These are phyloP conservation scores for Tolypocladium inflatum DNA, from an alignment of 2,329 filamentous ascomycete species.

Conservation along the genomic window DNA sequence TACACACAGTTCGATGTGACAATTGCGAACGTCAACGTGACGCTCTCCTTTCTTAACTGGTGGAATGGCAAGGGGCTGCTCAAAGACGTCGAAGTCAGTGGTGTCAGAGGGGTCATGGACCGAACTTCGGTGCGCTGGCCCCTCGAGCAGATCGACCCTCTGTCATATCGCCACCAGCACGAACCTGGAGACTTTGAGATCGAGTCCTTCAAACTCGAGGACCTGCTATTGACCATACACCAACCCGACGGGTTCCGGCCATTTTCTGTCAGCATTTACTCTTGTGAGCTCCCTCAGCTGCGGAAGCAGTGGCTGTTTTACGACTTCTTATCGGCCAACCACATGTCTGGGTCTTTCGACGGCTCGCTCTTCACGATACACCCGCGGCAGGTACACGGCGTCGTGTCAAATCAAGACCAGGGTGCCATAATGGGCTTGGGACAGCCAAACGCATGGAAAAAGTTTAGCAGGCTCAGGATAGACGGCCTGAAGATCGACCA, in stretches of 20 bases:
- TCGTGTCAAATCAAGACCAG: constrained; percentile 51
- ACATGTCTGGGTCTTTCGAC: constrained; percentile 92
- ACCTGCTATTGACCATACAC: constrained; percentile 82
- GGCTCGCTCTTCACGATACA: constrained; percentile 96
- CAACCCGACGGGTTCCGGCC: constrained; percentile 88
- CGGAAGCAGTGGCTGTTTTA: constrained; percentile 98
- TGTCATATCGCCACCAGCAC: constrained; percentile 81
- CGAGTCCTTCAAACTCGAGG: constrained; percentile 92
- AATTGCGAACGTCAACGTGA: constrained; percentile 92
- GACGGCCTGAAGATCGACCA: constrained; percentile 94
- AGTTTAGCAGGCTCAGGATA: constrained; percentile 84
- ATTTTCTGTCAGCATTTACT: constrained; percentile 91
- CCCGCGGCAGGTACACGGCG: constrained; percentile 79
- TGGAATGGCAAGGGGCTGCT: constrained; percentile 93
- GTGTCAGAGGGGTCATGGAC: constrained; percentile 86
- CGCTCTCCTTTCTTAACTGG: constrained; percentile 96
- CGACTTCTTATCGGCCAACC: constrained; percentile 89
- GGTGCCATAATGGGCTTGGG: constrained; percentile 46
- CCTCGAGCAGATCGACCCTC: constrained; percentile 60
- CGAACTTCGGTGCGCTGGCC: constrained; percentile 70
- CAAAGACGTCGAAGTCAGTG: constrained; percentile 87
- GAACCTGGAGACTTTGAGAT: constrained; percentile 93
- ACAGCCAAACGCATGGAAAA: constrained; percentile 77
- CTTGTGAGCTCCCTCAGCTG: constrained; percentile 84
- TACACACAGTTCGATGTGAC: constrained; percentile 97